These are phyloP conservation scores for Saitozyma podzolica DNA, from an alignment of 768 basidiomycete species.

Conservation along the genomic window DNA sequence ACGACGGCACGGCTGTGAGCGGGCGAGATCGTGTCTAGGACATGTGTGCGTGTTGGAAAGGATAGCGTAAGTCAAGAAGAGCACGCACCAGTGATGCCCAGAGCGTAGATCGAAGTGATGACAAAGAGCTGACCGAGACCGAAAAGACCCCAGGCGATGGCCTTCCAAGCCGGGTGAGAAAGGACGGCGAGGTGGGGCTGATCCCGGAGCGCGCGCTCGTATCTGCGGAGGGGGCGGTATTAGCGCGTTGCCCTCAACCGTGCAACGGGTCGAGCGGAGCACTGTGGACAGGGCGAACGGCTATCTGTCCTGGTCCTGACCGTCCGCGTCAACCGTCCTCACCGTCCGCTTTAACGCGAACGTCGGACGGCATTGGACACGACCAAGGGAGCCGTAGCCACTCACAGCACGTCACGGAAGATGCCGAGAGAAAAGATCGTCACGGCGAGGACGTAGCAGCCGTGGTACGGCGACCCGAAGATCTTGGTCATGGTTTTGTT, in stretches of 20 bases:
- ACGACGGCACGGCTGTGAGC: too few species aligned
- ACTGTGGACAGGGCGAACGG: too few species aligned
- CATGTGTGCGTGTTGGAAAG: too few species aligned
- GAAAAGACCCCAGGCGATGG: conserved; percentile 61
- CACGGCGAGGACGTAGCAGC: conserved; percentile 83
- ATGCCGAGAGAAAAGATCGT: conserved; percentile 84
- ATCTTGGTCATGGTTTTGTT: conserved; percentile 84
- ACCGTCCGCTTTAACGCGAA: too few species aligned
- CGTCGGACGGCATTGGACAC: too few species aligned
- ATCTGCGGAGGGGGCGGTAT: conserved; percentile 57
- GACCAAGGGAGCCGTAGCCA: conserved; percentile 14
- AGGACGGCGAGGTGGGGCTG: conserved; percentile 73
- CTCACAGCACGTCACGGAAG: conserved; percentile 80
- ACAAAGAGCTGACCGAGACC: conserved; percentile 79
- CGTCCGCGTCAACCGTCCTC: too few species aligned
- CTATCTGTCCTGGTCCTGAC: too few species aligned
- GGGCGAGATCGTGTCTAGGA: too few species aligned
- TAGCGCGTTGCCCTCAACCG: not conserved
- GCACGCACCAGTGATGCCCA: conserved; percentile 81
- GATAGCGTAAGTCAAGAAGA: too few species aligned
- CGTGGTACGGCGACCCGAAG: conserved; percentile 70
- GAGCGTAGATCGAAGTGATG: conserved; percentile 78
- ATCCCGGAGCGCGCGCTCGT: conserved; percentile 65
- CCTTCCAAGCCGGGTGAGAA: conserved; percentile 64
- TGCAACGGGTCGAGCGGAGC: not conserved